Conservation (phyloP, 2,329 filamentous ascomycete genomes). For the Cadophora luteo-olivacea region DNA sequence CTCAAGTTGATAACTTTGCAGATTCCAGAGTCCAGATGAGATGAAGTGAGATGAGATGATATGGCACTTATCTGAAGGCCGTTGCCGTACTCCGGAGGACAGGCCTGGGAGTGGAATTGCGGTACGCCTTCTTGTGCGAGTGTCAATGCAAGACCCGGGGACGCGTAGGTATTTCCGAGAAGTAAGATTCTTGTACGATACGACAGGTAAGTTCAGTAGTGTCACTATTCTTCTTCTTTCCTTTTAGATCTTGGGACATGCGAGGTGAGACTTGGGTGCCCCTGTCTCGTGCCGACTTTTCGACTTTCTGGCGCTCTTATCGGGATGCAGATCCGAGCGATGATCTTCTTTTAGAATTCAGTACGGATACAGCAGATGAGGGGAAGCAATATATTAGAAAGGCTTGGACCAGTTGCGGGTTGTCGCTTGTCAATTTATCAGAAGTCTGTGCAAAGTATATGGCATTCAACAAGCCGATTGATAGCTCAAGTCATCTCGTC, state of each 20-base stretch:
- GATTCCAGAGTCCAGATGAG: background rate
- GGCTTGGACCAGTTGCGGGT: background rate
- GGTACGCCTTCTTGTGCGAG: background rate
- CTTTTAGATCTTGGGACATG: background rate
- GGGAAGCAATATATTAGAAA: slow-evolving; percentile 14
- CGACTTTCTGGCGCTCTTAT: slow-evolving; percentile 7
- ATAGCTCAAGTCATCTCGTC: background rate
- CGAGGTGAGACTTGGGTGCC: slow-evolving; percentile 4
- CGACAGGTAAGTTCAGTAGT: background rate
- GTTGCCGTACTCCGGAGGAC: slow-evolving; percentile 6
- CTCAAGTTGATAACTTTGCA: background rate
- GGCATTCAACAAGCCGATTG: background rate
- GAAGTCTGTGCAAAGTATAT: slow-evolving; percentile 5
- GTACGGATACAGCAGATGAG: background rate
- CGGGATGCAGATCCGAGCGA: slow-evolving; percentile 14
- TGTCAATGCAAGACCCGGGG: slow-evolving; percentile 6
- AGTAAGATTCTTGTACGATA: slow-evolving; percentile 8
- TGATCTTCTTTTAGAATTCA: slow-evolving; percentile 13
- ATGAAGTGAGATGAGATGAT: background rate
- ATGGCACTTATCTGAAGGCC: background rate
- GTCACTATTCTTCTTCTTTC: background rate
- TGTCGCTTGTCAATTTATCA: background rate
- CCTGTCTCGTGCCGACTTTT: slow-evolving; percentile 4
- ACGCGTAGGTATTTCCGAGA: background rate
- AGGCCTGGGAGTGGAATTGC: slow-evolving; percentile 1